A percentile compares a stretch with the other conserved stretches of the same genome.
Evolutionary conservation across 768 basidiomycete species (phyloP).

Genomic region (Russula abietina): DNA sequence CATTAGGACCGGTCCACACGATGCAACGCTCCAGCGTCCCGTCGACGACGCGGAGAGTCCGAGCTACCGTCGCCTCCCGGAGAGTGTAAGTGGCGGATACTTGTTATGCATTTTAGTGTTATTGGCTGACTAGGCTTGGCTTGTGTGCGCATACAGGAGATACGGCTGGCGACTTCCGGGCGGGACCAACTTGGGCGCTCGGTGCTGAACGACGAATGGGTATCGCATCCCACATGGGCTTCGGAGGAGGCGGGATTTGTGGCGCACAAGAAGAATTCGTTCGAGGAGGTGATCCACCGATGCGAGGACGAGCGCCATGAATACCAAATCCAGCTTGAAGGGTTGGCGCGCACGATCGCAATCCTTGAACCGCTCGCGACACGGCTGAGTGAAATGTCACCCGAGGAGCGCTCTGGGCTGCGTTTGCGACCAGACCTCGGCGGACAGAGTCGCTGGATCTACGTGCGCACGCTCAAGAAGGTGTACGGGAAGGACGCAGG

Average conservation of each 20-base stretch:
- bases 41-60: conserved; percentile 85
- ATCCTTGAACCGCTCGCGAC: conserved; percentile 81
- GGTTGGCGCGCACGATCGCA: conserved; percentile 82
- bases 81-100: conserved; percentile 56
- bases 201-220: conserved; percentile 96
- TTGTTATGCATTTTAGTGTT: conserved; percentile 8
- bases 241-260: conserved; percentile 94
- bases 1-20: conserved; percentile 68
- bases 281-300: conserved; percentile 93
- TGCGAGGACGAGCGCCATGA: conserved; percentile 98
- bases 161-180: conserved; percentile 84
- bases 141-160: conserved; percentile 51
- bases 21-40: conserved; percentile 70
- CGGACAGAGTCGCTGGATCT: conserved; percentile 79
- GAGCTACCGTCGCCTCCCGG: conserved; percentile 86
- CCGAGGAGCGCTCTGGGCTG: conserved; percentile 78
- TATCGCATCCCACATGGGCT: conserved; percentile 97
- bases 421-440: conserved; percentile 83
- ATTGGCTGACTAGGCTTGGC: conserved; percentile 5
- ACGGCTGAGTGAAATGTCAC: conserved; percentile 82
- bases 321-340: conserved; percentile 93
- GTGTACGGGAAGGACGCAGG: conserved; percentile 83
- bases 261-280: conserved; percentile 93
- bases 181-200: conserved; percentile 92
- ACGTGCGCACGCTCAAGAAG: conserved; percentile 90